A percentile compares a stretch with the other conserved stretches of the same genome.
These are phyloP conservation scores for Saccharomycopsis crataegensis DNA, from an alignment of 1,139 yeast genomes.

Conservation along the genomic window DNA sequence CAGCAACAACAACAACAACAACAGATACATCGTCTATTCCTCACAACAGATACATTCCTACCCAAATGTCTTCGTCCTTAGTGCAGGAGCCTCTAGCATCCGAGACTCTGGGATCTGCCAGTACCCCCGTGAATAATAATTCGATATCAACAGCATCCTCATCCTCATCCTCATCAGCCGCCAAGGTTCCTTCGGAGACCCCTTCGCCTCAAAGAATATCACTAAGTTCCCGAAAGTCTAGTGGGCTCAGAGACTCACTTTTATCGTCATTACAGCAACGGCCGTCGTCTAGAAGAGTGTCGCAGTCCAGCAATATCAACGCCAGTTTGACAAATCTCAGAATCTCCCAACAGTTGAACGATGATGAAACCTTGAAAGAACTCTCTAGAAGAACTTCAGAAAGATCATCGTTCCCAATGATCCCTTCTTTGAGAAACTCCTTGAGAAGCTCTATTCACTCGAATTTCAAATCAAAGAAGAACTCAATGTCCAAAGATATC, in stretches of 20 bases:
- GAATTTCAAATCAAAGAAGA: slow-evolving; percentile 12
- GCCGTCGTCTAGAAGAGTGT: slow-evolving; percentile 12
- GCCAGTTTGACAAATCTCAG: neutral
- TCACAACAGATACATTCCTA: no score
- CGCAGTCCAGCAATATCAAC: slow-evolving; percentile 3
- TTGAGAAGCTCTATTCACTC: slow-evolving; percentile 14
- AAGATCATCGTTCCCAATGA: slow-evolving; percentile 15
- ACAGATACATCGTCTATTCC: no score
- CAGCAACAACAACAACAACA: no score
- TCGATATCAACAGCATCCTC: no score
- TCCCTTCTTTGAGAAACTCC: slow-evolving; percentile 18
- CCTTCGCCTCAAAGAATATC: slow-evolving; percentile 6
- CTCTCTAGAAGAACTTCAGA: slow-evolving; percentile 2
- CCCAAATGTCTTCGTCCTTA: no score
- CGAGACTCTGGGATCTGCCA: no score
- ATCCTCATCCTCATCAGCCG: no score
- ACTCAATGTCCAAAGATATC: slow-evolving; percentile 12
- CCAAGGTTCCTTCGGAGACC: no score
- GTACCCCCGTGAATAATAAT: no score
- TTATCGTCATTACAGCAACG: slow-evolving; percentile 12
- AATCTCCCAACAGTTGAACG: neutral
- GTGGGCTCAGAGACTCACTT: slow-evolving; percentile 14
- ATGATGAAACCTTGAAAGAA: neutral
- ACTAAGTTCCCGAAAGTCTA: slow-evolving; percentile 12
- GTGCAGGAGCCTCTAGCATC: no score